Evolutionary conservation across 2,329 filamentous ascomycete species (phyloP).

Genomic region (Aureobasidium sp.): DNA sequence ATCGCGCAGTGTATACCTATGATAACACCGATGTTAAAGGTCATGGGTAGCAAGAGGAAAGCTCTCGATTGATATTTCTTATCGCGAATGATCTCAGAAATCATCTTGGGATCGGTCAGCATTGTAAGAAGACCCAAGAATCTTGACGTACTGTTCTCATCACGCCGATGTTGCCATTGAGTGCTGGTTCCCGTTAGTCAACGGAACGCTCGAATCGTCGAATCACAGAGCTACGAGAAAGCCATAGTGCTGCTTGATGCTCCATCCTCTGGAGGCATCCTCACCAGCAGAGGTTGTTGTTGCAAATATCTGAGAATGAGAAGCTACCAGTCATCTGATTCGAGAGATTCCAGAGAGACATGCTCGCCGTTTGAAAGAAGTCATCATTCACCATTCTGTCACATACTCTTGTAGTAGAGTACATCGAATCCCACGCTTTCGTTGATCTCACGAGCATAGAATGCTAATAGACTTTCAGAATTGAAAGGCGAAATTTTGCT

Average conservation of each 20-base stretch:
- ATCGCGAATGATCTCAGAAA: slow-evolving; percentile 61
- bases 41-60: slow-evolving; percentile 56
- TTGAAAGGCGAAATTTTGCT: neutral
- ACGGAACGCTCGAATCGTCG: neutral
- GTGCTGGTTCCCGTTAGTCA: slow-evolving; percentile 20
- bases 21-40: slow-evolving; percentile 52
- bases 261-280: neutral
- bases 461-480: neutral
- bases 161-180: slow-evolving; percentile 67
- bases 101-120: slow-evolving; percentile 38
- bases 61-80: slow-evolving; percentile 51
- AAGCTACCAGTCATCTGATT: neutral
- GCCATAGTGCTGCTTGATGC: neutral
- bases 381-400: neutral
- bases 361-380: neutral
- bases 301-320: neutral
- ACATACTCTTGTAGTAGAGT: neutral
- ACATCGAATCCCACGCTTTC: neutral
- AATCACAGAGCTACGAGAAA: neutral
- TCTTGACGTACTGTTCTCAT: slow-evolving; percentile 47
- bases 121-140: neutral
- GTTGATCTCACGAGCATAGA: neutral
- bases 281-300: neutral
- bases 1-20: slow-evolving; percentile 19
- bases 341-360: neutral